These are phyloP conservation scores for Xylaria acuta DNA, from an alignment of 495 filamentous ascomycete species.

Conservation along the genomic window DNA sequence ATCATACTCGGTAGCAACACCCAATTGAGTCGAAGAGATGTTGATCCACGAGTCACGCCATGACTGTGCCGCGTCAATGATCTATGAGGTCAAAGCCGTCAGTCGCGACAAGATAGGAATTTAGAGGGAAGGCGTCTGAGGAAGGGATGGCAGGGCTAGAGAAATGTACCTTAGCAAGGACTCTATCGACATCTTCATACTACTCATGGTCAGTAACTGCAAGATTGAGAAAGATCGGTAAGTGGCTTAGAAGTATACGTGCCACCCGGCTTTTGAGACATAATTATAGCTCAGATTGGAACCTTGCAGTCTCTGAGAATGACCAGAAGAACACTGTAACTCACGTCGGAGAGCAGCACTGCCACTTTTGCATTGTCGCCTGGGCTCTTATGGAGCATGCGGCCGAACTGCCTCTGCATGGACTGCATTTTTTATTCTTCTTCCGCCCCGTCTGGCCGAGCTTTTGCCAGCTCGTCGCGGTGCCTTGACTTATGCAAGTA, in stretches of 20 bases:
- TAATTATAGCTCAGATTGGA: background rate
- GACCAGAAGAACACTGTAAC: background rate
- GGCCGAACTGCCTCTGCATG: slow-evolving; percentile 77
- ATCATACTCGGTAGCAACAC: slow-evolving; percentile 74
- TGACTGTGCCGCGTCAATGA: slow-evolving; percentile 78
- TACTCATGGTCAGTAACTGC: slow-evolving; percentile 2
- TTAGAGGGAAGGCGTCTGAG: background rate
- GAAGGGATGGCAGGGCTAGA: background rate
- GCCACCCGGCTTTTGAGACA: background rate
- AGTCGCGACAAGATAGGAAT: background rate
- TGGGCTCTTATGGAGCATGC: slow-evolving; percentile 68
- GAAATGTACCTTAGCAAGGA: slow-evolving; percentile 69
- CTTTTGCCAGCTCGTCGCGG: background rate
- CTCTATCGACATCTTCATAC: slow-evolving; percentile 82
- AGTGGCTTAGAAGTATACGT: background rate
- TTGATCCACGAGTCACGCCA: slow-evolving; percentile 89
- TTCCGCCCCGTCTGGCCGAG: background rate
- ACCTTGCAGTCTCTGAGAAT: background rate
- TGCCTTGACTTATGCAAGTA: background rate
- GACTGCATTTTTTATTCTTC: slow-evolving; percentile 70
- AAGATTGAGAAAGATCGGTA: background rate
- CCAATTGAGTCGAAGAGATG: slow-evolving; percentile 73
- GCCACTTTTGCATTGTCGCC: slow-evolving; percentile 82
- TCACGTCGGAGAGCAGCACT: slow-evolving; percentile 70
- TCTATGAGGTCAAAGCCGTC: slow-evolving; percentile 52